These are phyloP conservation scores for Hypoxylon sp. DNA, from an alignment of 2,329 filamentous ascomycete species.

Conservation along the genomic window DNA sequence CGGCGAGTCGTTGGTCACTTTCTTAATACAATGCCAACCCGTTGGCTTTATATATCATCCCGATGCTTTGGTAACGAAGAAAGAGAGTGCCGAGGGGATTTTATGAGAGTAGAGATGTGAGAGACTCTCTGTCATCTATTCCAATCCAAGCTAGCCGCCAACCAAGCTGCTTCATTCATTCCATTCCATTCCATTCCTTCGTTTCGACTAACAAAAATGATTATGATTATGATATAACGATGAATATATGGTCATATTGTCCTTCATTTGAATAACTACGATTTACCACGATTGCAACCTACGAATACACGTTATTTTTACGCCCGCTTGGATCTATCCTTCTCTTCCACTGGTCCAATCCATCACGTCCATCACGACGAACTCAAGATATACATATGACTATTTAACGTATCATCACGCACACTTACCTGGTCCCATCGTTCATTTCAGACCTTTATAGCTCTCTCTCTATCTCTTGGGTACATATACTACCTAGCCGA, in stretches of 20 bases:
- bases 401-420: slow-evolving; percentile 8
- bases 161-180: slow-evolving; percentile 6
- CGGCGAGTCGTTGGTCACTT: slow-evolving; percentile 20
- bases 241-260: slow-evolving; percentile 35
- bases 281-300: neutral
- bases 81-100: slow-evolving; percentile 16
- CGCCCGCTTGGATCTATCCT: slow-evolving; percentile 29
- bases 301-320: slow-evolving; percentile 7
- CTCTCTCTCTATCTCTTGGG: slow-evolving; percentile 11
- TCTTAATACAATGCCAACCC: too few species aligned
- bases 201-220: slow-evolving; percentile 21
- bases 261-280: slow-evolving; percentile 33
- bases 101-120: slow-evolving; percentile 17
- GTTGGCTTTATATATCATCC: slow-evolving; percentile 34
- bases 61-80: slow-evolving; percentile 20
- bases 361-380: slow-evolving; percentile 3
- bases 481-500: slow-evolving; percentile 9
- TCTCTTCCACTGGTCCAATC: slow-evolving; percentile 24
- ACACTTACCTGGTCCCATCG: slow-evolving; percentile 17
- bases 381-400: slow-evolving; percentile 5
- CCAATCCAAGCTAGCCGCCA: slow-evolving; percentile 5
- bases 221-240: slow-evolving; percentile 37
- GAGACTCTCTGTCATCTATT: slow-evolving; percentile 10
- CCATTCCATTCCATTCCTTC: slow-evolving; percentile 17
- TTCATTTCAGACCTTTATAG: slow-evolving; percentile 23